These are phyloP conservation scores for Epichloe bromicola DNA, from an alignment of 2,329 filamentous ascomycete genomes.

Conservation along the genomic window DNA sequence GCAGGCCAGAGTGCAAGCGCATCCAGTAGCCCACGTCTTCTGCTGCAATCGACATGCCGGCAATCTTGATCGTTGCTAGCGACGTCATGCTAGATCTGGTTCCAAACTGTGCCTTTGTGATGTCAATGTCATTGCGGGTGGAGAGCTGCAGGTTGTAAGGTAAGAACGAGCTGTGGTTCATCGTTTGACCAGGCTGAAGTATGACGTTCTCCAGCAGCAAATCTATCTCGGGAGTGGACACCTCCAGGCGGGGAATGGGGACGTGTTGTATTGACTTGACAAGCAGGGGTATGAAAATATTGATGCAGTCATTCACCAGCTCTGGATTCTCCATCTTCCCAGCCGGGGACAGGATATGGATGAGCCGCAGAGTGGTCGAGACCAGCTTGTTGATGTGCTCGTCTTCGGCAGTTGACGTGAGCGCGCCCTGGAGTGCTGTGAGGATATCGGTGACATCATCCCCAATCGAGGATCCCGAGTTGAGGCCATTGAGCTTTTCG, in stretches of 20 bases:
- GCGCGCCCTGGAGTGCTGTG: slow-evolving; percentile 52
- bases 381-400: slow-evolving; percentile 57
- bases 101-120: slow-evolving; percentile 56
- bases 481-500: slow-evolving; percentile 47
- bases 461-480: slow-evolving; percentile 52
- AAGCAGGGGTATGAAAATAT: slow-evolving; percentile 68
- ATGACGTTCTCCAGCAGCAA: slow-evolving; percentile 83
- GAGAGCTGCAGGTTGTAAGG: slow-evolving; percentile 72
- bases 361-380: slow-evolving; percentile 53
- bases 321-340: slow-evolving; percentile 54
- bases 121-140: slow-evolving; percentile 75
- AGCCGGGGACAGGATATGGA: slow-evolving; percentile 53
- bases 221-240: slow-evolving; percentile 72
- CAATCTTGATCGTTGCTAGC: slow-evolving; percentile 62
- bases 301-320: slow-evolving; percentile 60
- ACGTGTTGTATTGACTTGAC: slow-evolving; percentile 73
- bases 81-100: slow-evolving; percentile 56
- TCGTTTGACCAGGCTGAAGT: slow-evolving; percentile 71
- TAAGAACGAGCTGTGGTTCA: slow-evolving; percentile 80
- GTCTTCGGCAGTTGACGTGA: slow-evolving; percentile 58
- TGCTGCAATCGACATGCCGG: slow-evolving; percentile 72
- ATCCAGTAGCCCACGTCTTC: slow-evolving; percentile 87
- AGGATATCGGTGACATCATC: slow-evolving; percentile 63
- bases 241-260: slow-evolving; percentile 80
- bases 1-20: slow-evolving; percentile 60